A percentile compares a stretch with the other conserved stretches of the same genome.
Conservation (phyloP, 345 rosid species). For the Passiflora organensis region DNA sequence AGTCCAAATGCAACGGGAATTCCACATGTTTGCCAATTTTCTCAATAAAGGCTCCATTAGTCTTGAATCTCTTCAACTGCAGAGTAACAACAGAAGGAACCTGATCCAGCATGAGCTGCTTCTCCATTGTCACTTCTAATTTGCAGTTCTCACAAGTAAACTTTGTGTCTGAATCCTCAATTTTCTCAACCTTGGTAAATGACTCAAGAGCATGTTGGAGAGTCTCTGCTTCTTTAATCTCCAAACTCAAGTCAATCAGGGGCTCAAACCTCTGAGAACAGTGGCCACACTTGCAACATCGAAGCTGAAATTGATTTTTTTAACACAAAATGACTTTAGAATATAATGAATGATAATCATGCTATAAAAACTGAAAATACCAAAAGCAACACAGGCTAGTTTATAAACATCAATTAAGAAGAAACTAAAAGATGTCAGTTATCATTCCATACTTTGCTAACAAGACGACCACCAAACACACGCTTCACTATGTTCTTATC, state of each 20-base stretch:
- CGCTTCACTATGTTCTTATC: constrained; percentile 44
- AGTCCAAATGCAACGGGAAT: constrained; percentile 77
- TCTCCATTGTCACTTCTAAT: constrained; percentile 57
- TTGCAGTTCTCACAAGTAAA: constrained; percentile 67
- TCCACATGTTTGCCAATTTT: constrained; percentile 71
- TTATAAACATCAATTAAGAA: background rate
- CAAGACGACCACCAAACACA: constrained; percentile 66
- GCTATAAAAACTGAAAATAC: too few species aligned
- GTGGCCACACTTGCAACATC: constrained; percentile 62
- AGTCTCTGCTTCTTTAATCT: constrained; percentile 52
- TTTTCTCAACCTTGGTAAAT: constrained; percentile 69
- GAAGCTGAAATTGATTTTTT: constrained; percentile 37
- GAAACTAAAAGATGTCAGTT: background rate
- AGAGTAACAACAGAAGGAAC: constrained; percentile 64
- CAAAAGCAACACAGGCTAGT: too few species aligned
- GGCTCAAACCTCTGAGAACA: constrained; percentile 57
- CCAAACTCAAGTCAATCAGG: constrained; percentile 66
- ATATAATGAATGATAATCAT: background rate
- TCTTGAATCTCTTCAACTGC: constrained; percentile 88
- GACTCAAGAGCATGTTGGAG: constrained; percentile 61
- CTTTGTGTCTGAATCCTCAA: constrained; percentile 38
- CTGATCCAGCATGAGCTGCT: constrained; percentile 68
- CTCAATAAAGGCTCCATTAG: constrained; percentile 50
- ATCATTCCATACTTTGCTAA: constrained; percentile 51
- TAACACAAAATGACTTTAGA: background rate